phyloP scores from a whole-genome alignment of 2,329 filamentous ascomycete species.

The Scedosporium minutisporum region DNA sequence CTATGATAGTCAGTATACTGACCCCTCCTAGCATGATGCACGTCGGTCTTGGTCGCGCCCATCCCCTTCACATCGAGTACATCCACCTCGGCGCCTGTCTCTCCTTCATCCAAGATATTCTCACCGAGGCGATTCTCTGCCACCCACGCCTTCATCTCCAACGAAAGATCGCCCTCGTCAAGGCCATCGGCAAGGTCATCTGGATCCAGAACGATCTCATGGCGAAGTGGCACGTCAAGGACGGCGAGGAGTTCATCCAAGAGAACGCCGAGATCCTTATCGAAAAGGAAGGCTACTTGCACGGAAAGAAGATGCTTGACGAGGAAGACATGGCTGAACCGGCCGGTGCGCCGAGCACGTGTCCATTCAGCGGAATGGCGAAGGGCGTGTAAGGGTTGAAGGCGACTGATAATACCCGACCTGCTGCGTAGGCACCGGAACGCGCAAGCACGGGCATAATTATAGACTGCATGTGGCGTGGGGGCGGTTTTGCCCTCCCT shows the following conservation, averaged over 20 bases:
- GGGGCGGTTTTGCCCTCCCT: too few relatives aligned
- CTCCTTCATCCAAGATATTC: conserved; percentile 67
- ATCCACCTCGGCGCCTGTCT: conserved; percentile 66
- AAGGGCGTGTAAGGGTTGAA: neutral
- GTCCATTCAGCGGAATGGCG: conserved; percentile 3
- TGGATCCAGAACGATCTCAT: conserved; percentile 86
- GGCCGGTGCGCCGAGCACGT: neutral
- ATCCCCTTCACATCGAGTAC: conserved; percentile 71
- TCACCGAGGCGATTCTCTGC: conserved; percentile 66
- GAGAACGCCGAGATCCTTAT: conserved; percentile 35
- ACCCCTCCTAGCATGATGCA: conserved; percentile 60
- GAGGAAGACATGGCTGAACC: conserved; percentile 7
- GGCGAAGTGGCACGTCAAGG: conserved; percentile 69
- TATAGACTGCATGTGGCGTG: too few relatives aligned
- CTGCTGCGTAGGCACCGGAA: too few relatives aligned
- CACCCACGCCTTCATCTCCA: conserved; percentile 57
- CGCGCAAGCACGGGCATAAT: too few relatives aligned
- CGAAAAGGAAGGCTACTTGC: conserved; percentile 54
- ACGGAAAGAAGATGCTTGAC: conserved; percentile 50
- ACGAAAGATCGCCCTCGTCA: conserved; percentile 64
- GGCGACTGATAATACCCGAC: neutral
- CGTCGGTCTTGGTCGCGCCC: conserved; percentile 60
- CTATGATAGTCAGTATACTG: neutral
- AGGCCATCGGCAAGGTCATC: conserved; percentile 69
- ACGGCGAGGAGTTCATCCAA: conserved; percentile 49